Conservation (phyloP, 345 rosid genomes). For the Eucalyptus curtisii region DNA sequence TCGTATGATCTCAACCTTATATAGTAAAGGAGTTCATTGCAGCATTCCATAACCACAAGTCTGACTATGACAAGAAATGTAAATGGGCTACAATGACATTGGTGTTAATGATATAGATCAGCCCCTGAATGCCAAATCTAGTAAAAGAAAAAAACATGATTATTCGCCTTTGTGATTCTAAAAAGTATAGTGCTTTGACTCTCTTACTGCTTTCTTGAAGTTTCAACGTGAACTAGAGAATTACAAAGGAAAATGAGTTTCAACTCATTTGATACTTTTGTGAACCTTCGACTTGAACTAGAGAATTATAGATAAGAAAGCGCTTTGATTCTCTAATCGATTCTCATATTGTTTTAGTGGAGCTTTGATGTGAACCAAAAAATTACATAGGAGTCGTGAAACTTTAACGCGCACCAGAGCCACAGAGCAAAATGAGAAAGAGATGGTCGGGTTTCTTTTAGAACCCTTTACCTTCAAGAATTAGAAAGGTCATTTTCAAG, state of each 20-base stretch:
- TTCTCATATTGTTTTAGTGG: not conserved
- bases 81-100: not conserved
- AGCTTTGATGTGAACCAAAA: not conserved
- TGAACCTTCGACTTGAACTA: not conserved
- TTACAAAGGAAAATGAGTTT: not conserved
- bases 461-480: not conserved
- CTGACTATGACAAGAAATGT: not conserved
- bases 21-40: not conserved
- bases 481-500: not conserved
- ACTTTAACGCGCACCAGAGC: not conserved
- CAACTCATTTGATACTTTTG: not conserved
- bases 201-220: not conserved
- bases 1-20: not conserved
- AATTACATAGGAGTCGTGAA: not conserved
- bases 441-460: not conserved
- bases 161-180: accelerated
- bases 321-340: not conserved
- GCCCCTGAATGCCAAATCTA: accelerated
- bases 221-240: not conserved
- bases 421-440: not conserved
- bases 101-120: not conserved
- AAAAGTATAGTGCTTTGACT: not conserved
- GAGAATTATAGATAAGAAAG: not conserved
- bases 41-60: not conserved
- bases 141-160: not conserved